phyloP scores from a whole-genome alignment of 352 stramenopile genomes.

The Phytophthora tubulina region DNA sequence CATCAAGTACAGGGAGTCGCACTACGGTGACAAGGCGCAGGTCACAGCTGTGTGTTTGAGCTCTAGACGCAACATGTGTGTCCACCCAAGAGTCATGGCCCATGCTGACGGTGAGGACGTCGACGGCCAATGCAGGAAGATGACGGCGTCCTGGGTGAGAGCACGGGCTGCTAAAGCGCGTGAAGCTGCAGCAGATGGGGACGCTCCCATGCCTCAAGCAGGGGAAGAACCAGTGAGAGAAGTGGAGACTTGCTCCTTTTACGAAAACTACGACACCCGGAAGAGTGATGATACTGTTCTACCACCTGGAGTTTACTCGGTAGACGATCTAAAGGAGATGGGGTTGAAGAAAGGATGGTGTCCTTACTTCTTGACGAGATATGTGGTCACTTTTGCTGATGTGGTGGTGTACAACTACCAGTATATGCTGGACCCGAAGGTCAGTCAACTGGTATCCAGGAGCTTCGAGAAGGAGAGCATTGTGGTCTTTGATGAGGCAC shows the following conservation, averaged over 20 bases:
- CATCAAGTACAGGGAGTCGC: constrained; percentile 78
- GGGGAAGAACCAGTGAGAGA: constrained; percentile 6
- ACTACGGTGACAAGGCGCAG: constrained; percentile 64
- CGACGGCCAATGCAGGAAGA: constrained; percentile 96
- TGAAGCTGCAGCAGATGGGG: constrained; percentile 12
- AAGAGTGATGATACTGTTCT: constrained; percentile 94
- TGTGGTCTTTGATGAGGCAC: constrained; percentile 98
- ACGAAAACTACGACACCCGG: constrained; percentile 89
- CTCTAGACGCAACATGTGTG: constrained; percentile 98
- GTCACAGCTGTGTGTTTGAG: constrained; percentile 93
- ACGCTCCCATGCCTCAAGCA: constrained; percentile 13
- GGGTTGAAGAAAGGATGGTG: constrained; percentile 95
- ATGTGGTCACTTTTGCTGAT: constrained; percentile 97
- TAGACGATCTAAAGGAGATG: constrained; percentile 97
- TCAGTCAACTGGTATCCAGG: constrained; percentile 90
- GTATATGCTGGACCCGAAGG: constrained; percentile 99
- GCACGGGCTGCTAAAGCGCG: constrained; percentile 60
- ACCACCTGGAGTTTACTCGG: constrained; percentile 94
- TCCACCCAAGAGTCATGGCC: constrained; percentile 96
- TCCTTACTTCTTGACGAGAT: constrained; percentile 98
- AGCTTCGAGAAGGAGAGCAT: constrained; percentile 95
- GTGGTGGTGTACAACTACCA: constrained; percentile 99
- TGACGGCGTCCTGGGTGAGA: constrained; percentile 98
- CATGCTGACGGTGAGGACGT: constrained; percentile 97
- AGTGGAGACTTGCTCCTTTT: constrained; percentile 91